These are phyloP conservation scores for Ceratobasidium papillatum DNA, from an alignment of 1,284 basidiomycete species.

Conservation along the genomic window DNA sequence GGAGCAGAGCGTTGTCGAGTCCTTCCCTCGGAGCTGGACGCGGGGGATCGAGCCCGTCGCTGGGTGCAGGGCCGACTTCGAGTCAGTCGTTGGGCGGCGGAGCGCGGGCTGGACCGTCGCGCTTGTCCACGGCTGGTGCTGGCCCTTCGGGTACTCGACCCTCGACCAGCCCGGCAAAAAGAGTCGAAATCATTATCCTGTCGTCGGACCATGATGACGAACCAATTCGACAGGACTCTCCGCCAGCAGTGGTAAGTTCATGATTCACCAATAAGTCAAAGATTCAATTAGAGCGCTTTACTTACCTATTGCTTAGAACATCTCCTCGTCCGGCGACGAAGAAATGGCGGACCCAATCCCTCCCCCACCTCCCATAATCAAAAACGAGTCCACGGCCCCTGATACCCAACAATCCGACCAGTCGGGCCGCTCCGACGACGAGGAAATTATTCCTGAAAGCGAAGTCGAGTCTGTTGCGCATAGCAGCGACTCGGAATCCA, in stretches of 20 bases:
- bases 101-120: background rate
- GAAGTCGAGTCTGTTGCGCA: background rate
- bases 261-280: background rate
- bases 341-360: background rate
- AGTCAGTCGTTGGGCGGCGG: constrained; percentile 2
- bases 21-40: background rate
- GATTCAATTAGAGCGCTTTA: background rate
- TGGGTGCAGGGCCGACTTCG: background rate
- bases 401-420: background rate
- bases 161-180: background rate
- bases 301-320: background rate
- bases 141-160: background rate
- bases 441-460: constrained; percentile 22
- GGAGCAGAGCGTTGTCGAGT: background rate
- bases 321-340: background rate
- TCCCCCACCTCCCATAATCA: background rate
- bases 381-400: background rate
- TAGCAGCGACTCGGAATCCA: constrained; percentile 35
- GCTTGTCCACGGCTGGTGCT: background rate
- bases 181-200: constrained; percentile 8
- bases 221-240: background rate
- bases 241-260: background rate
- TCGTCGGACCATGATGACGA: constrained; percentile 33
- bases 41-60: constrained; percentile 8
- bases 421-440: background rate